A percentile compares a stretch with the other conserved stretches of the same genome.
Conservation (phyloP, 2,329 filamentous ascomycete species). For the Apiospora pterosperma region DNA sequence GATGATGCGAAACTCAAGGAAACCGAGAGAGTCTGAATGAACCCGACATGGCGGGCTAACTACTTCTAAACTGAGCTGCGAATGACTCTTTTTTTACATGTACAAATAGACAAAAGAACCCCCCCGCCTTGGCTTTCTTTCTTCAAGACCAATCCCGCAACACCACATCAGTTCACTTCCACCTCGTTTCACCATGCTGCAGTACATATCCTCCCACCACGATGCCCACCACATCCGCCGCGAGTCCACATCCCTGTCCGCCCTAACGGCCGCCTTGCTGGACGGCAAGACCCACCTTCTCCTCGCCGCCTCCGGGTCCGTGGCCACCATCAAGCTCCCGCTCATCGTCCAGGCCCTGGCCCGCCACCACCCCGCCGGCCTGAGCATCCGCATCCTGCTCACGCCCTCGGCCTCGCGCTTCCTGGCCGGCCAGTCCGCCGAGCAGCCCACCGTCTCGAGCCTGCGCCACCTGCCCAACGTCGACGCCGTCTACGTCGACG, state of each 20-base stretch:
- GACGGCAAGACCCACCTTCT: slow-evolving; percentile 60
- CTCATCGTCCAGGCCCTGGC: slow-evolving; percentile 60
- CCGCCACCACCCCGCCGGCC: slow-evolving; percentile 30
- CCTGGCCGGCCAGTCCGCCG: slow-evolving; percentile 68
- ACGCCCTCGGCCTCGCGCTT: slow-evolving; percentile 73
- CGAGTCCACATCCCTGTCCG: slow-evolving; percentile 20
- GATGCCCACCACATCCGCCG: slow-evolving; percentile 20
- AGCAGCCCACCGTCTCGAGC: slow-evolving; percentile 67
- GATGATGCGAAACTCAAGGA: no score
- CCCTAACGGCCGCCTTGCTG: slow-evolving; percentile 29
- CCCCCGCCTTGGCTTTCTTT: neutral
- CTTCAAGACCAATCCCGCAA: neutral
- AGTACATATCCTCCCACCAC: slow-evolving; percentile 21
- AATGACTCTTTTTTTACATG: neutral
- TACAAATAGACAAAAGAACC: neutral
- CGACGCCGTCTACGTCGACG: slow-evolving; percentile 76
- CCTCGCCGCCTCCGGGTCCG: slow-evolving; percentile 65
- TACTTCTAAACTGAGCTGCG: neutral
- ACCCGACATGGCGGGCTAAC: neutral
- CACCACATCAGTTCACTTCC: neutral
- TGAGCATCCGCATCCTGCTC: slow-evolving; percentile 84
- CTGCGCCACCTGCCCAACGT: slow-evolving; percentile 65
- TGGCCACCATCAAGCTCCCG: slow-evolving; percentile 85
- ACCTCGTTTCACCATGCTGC: slow-evolving; percentile 17
- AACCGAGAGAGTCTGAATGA: no score